Evolutionary conservation across 306 rosid species (phyloP), one percentile per base, ranked within the genome.

Genomic region (Prunus padus): DNA sequence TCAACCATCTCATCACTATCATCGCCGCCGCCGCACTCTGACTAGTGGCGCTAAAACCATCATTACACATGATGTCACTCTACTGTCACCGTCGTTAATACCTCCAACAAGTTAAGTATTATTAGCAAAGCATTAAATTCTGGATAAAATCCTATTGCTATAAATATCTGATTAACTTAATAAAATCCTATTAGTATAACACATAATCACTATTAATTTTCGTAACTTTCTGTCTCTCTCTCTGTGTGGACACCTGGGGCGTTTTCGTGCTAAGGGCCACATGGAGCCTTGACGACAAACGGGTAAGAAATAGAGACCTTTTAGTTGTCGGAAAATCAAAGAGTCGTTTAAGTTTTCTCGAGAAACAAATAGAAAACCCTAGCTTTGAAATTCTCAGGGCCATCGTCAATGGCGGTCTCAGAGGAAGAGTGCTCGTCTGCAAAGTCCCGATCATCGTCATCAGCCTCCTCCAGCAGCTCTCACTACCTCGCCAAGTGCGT

Each of bases 391-490:
- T 26, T 18, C 42, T 31, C 52, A 18, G 20, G 40, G 56, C 65
- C 50, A 77, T 52, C 67, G 49, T 33, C 20, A 79, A 94, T 95
- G 97, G 97, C 97, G 79, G 96, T 90, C 71, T 88, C 92, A 45
- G 96, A 94, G 81, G 97, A 92, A 76, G 95, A 92, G 84, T 95
- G 98, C 64, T 95, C 98, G 49, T 91, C 97, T 8, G 84, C 87
- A 6, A 89, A 90, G 77, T 81, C 90, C 10, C 84, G 91, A 70
- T 83, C 90, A 13, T 90, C 97, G 25, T 87, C 97, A 0, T 85
- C 86, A 28, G 62, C 92, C 64, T 4, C 65, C 78, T 71, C 72
- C 79, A 67, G 76, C 77, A 68, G 80, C n/a, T 83, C 84, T 45
- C 87, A 86, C 85, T 94, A 86, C 81, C 96, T 94, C 68, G 89